A percentile compares a stretch with the other conserved stretches of the same genome.
Evolutionary conservation across 2,329 filamentous ascomycete species (phyloP).

Genomic region (Phialophora verrucosa): DNA sequence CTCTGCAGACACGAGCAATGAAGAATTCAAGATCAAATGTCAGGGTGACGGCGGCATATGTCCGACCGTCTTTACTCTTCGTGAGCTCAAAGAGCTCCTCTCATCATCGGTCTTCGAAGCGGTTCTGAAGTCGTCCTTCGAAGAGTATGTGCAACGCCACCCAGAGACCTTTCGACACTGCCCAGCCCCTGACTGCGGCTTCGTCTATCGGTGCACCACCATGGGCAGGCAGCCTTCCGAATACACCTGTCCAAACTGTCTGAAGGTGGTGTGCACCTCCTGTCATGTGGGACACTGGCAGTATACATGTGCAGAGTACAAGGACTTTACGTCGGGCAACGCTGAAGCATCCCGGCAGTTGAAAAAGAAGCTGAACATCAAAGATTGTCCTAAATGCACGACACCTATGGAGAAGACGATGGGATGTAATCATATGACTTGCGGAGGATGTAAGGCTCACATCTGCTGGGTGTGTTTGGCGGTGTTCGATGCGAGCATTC

Average conservation of each 20-base stretch:
- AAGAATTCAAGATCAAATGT: constrained; percentile 35
- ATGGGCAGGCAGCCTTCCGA: constrained; percentile 21
- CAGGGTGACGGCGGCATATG: constrained; percentile 35
- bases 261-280: constrained; percentile 37
- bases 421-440: constrained; percentile 27
- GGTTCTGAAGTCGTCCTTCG: constrained; percentile 49
- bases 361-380: constrained; percentile 27
- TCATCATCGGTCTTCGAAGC: constrained; percentile 46
- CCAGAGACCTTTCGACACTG: constrained; percentile 49
- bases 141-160: constrained; percentile 44
- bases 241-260: constrained; percentile 49
- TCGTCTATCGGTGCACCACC: constrained; percentile 48
- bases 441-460: constrained; percentile 34
- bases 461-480: constrained; percentile 41
- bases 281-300: constrained; percentile 38
- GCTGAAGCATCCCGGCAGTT: constrained; percentile 23
- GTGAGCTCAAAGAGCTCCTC: constrained; percentile 40
- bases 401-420: constrained; percentile 27
- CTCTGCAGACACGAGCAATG: constrained; percentile 31
- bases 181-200: constrained; percentile 52
- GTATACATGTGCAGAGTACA: constrained; percentile 40
- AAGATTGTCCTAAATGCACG: constrained; percentile 24
- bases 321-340: constrained; percentile 37
- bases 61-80: constrained; percentile 34
- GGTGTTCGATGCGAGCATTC: constrained; percentile 22